Evolutionary conservation across 306 rosid species (phyloP), one percentile per base, ranked within the genome.

Genomic region (Aeschynomene evenia): DNA sequence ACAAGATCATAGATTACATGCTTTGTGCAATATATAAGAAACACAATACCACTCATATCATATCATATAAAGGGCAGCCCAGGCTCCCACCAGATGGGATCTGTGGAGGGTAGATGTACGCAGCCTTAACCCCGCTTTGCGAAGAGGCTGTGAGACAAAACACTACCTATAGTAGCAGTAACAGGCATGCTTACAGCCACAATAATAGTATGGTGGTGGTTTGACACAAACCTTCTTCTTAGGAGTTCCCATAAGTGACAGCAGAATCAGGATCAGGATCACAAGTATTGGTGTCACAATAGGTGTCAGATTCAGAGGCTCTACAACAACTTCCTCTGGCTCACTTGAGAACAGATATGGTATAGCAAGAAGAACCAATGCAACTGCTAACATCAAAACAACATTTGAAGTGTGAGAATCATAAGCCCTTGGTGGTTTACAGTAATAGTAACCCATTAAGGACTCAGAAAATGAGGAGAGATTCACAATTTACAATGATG

Each of bases 381-480:
- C 78, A 72, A 87, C 90, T 0, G 77, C 85, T 79, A 90, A 79
- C 45, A 87, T 28, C 60, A 84, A 60, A 53, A 87, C 75, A 57
- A 91, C 75, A 55, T 63, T 60, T 52, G 87, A 66, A 16, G 86
- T 40, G 26, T 16, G 28, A 58, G 79, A 0, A 36, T 64, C 63
- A 11, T 5, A 2, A 21, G 80, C 65, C 63, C 74, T 81, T 3
- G 83, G 83, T 3, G 83, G 83, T 57, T 67, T 72, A 75, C 85
- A 69, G 4, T 77, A 83, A 18, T 78, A 72, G 66, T 77, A 77
- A 2, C 74, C 90, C 95, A 90, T 90, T 45, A 69, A 60, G 33
- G 26, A 13, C 64, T 60, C 26, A 66, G 54, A 62, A 24, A 50
- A 39, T 43, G 37, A 9, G 23, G 64, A 45, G 63, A 21, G 70